phyloP scores from a whole-genome alignment of 2,329 filamentous ascomycete species.

The Pyricularia sp. region DNA sequence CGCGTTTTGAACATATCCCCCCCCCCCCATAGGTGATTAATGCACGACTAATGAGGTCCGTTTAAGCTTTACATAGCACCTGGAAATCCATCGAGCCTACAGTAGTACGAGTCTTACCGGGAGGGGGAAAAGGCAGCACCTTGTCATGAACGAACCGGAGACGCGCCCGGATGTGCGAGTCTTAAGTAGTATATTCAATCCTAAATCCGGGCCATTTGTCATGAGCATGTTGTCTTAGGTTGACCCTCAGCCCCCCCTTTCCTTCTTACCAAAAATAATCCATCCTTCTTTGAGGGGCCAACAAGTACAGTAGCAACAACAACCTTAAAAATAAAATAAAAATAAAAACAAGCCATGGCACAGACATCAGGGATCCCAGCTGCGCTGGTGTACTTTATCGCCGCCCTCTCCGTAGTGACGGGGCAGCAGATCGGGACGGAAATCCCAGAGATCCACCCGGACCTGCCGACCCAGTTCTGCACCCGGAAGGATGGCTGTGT shows the following conservation, averaged over 20 bases:
- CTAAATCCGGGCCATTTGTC: background rate
- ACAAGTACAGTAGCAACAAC: background rate
- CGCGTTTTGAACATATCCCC: too few species aligned
- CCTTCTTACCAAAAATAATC: background rate
- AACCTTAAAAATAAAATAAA: too few species aligned
- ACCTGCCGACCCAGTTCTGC: conserved; percentile 15
- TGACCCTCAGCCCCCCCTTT: background rate
- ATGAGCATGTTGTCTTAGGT: background rate
- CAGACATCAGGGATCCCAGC: background rate
- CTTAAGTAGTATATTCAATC: background rate
- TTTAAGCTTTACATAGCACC: background rate
- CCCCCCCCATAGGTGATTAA: too few species aligned
- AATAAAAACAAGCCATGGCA: background rate
- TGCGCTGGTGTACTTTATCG: conserved; percentile 9
- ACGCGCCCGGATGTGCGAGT: background rate
- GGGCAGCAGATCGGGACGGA: conserved; percentile 15
- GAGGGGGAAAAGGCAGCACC: background rate
- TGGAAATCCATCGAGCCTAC: background rate
- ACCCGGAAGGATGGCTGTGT: conserved; percentile 15
- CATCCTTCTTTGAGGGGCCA: background rate
- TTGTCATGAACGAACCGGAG: background rate
- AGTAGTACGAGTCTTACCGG: background rate
- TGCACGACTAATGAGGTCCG: background rate
- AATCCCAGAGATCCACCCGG: conserved; percentile 16
- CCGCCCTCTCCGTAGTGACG: background rate